These are phyloP conservation scores for Amylostereum chailletii DNA, from an alignment of 1,284 basidiomycete species.

Conservation along the genomic window DNA sequence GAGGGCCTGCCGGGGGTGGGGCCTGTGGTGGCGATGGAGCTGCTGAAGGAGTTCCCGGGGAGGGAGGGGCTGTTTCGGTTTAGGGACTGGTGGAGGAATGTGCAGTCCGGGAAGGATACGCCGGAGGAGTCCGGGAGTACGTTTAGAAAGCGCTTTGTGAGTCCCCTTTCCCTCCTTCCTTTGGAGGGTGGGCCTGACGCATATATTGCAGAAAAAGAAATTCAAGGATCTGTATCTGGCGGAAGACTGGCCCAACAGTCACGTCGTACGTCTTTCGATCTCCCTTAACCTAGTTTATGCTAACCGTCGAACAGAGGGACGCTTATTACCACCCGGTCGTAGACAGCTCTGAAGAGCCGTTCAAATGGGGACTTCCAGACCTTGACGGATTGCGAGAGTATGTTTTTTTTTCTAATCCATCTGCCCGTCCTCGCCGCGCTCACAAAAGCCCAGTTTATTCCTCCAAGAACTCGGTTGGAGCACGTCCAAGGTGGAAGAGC, in stretches of 20 bases:
- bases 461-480: conserved; percentile 83
- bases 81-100: conserved; percentile 90
- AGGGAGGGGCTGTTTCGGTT: conserved; percentile 79
- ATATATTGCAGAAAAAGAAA: conserved; percentile 68
- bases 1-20: conserved; percentile 95
- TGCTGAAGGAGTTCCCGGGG: conserved; percentile 86
- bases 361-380: conserved; percentile 96
- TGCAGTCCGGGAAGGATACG: conserved; percentile 86
- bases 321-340: conserved; percentile 91
- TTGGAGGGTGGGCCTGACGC: conserved; percentile 1
- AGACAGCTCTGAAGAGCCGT: conserved; percentile 87
- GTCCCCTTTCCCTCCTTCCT: conserved; percentile 21
- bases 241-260: conserved; percentile 87
- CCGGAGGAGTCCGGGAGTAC: conserved; percentile 62
- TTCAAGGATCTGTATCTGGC: conserved; percentile 79
- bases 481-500: conserved; percentile 82
- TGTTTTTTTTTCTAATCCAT: conserved; percentile 19
- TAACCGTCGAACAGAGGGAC: conserved; percentile 51
- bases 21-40: conserved; percentile 94
- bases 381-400: conserved; percentile 83
- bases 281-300: neutral
- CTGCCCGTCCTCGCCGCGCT: neutral
- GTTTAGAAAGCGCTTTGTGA: conserved; percentile 80
- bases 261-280: conserved; percentile 52
- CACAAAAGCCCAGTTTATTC: conserved; percentile 56